Evolutionary conservation across 805 yeast genomes (phyloP), one percentile per base, ranked within the genome.

Genomic region (Ogataea sp.): DNA sequence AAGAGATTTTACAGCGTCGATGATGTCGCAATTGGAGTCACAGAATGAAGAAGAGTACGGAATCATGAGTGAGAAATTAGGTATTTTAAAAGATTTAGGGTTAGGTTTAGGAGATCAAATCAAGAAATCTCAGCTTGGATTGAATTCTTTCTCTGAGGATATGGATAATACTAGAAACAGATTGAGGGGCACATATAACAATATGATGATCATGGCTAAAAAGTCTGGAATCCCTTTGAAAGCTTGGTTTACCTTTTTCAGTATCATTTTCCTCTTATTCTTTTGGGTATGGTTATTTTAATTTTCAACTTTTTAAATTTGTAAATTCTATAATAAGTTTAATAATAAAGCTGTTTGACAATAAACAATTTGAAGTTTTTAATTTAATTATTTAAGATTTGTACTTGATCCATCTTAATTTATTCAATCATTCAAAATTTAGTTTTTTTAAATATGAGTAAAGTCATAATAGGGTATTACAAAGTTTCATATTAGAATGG

Each of bases 41-140:
- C 89, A 82, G 52, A 72, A 72, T 43, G 83, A 77, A 27, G 81
- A 76, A 41, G 75, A 78, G 38, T 55, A 76, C 46, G 65, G 68
- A 18, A 60, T 68, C 2, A 72, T 82, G 71, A 64, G 71, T 26
- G 67, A 71, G 30, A 77, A 74, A 46, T 68, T 82, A 17, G 59
- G 65, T 36, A 64, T 75, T 23, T 59, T 82, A 39, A 81, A 80
- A 52, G 70, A 70, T 35, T 57, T 80, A 20, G 68, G 82, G 2
- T 36, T 69, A 34, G 69, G 62, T 46, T 80, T 80, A 72, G 85
- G 85, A 14, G 78, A 72, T 42, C 83, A 80, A 52, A 82, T 80
- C 31, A 67, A 54, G 34, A 55, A 56, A 38, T 58, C 62, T 2
- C 52, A 53, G 16, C 40, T 52, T 15, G 51, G 46, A 36, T 41